phyloP scores from a whole-genome alignment of 148 eudicot species.

The Cornus controversa region DNA sequence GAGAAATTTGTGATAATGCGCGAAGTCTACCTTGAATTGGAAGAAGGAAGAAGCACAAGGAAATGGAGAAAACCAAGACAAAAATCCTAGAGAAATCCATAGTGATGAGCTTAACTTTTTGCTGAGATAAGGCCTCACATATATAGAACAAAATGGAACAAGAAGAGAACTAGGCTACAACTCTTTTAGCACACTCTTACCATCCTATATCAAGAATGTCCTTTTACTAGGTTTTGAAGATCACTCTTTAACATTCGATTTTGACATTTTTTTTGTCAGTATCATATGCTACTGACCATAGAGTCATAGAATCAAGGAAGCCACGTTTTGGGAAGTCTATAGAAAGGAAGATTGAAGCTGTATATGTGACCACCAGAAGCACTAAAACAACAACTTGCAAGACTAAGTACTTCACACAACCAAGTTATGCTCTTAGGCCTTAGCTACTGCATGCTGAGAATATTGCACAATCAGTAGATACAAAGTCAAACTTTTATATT shows the following conservation, averaged over 20 bases:
- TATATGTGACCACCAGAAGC: slow-evolving; percentile 36
- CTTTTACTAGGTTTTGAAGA: slow-evolving; percentile 10
- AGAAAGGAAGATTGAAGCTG: slow-evolving; percentile 1
- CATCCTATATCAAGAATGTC: slow-evolving; percentile 7
- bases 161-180: not conserved
- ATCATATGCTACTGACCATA: slow-evolving; percentile 1
- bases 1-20: slow-evolving; percentile 38
- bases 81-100: slow-evolving; percentile 25
- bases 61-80: slow-evolving; percentile 21
- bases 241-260: not conserved
- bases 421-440: no score
- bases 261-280: slow-evolving; percentile 14
- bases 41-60: slow-evolving; percentile 22
- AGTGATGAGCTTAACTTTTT: slow-evolving; percentile 8
- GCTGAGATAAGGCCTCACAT: not conserved
- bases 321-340: slow-evolving; percentile 25
- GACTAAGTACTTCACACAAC: not conserved
- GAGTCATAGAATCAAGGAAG: slow-evolving; percentile 18
- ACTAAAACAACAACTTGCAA: slow-evolving; percentile 22
- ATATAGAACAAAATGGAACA: slow-evolving; percentile 9
- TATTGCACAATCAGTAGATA: slow-evolving; percentile 12
- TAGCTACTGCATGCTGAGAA: not conserved
- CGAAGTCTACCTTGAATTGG: slow-evolving; percentile 39
- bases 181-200: not conserved
- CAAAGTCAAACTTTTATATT: slow-evolving; percentile 19